Evolutionary conservation across 441 rosid genomes (phyloP).

Genomic region (Pelargonium citronellum): DNA sequence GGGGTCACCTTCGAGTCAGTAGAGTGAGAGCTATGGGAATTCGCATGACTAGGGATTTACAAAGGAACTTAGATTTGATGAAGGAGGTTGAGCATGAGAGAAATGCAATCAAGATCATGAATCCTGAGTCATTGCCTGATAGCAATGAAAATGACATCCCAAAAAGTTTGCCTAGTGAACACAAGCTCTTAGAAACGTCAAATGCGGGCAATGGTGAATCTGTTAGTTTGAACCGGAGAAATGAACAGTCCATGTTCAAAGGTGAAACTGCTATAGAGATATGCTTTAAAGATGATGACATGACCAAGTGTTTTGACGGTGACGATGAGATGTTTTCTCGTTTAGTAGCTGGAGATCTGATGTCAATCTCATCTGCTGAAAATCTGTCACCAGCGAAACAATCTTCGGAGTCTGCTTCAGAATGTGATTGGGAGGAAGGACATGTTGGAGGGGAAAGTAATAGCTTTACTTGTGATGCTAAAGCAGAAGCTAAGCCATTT

Average conservation of each 20-base stretch:
- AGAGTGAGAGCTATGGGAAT: conserved; percentile 88
- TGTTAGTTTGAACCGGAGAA: conserved; percentile 31
- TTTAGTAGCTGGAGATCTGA: conserved; percentile 58
- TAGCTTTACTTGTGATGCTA: conserved; percentile 25
- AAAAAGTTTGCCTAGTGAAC: conserved; percentile 32
- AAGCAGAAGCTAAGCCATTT: conserved; percentile 30
- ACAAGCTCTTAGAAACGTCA: conserved; percentile 31
- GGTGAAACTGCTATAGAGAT: conserved; percentile 47
- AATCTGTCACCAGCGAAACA: conserved; percentile 30
- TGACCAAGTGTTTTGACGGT: conserved; percentile 34
- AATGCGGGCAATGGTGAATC: conserved; percentile 26
- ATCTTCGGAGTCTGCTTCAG: conserved; percentile 45
- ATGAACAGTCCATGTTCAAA: conserved; percentile 27
- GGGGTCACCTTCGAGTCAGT: conserved; percentile 67
- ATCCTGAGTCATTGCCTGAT: conserved; percentile 26
- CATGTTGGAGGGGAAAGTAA: conserved; percentile 27
- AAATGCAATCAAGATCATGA: conserved; percentile 20
- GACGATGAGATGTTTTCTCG: conserved; percentile 72
- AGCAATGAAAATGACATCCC: conserved; percentile 24
- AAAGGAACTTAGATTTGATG: conserved; percentile 91
- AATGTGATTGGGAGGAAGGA: conserved; percentile 69
- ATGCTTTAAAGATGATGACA: conserved; percentile 63
- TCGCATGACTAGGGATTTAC: conserved; percentile 92
- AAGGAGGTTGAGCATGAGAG: conserved; percentile 61
- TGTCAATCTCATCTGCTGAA: conserved; percentile 34